A percentile compares a stretch with the other conserved stretches of the same genome.
phyloP scores from a whole-genome alignment of 805 yeast genomes.

The Tetrapisispora namnaoensis region DNA sequence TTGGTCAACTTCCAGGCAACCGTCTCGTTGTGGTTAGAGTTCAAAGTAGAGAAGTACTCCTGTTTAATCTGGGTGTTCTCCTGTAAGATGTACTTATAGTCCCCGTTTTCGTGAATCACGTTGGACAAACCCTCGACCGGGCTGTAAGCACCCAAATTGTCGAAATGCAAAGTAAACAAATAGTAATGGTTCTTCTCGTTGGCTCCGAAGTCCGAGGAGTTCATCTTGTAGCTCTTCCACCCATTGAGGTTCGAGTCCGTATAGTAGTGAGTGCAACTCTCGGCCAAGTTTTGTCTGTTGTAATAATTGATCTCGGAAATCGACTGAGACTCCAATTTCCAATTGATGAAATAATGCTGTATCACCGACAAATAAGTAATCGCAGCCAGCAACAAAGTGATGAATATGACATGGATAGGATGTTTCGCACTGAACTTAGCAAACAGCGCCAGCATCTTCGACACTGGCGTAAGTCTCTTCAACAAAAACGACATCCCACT shows the following conservation, averaged over 20 bases:
- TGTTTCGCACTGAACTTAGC: slow-evolving; percentile 55
- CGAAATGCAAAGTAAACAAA: slow-evolving; percentile 22
- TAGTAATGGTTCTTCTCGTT: slow-evolving; percentile 22
- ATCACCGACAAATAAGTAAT: slow-evolving; percentile 68
- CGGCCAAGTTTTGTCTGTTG: slow-evolving; percentile 13
- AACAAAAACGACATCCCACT: slow-evolving; percentile 21
- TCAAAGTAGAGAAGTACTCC: slow-evolving; percentile 1
- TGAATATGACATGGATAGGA: slow-evolving; percentile 79
- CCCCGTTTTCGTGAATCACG: slow-evolving; percentile 18
- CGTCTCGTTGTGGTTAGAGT: neutral
- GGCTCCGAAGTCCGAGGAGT: slow-evolving; percentile 14
- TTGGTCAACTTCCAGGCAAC: slow-evolving; percentile 47
- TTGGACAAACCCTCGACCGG: slow-evolving; percentile 23
- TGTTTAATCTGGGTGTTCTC: slow-evolving; percentile 9
- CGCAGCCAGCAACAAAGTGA: slow-evolving; percentile 66
- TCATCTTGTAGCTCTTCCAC: slow-evolving; percentile 1
- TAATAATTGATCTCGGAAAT: slow-evolving; percentile 10
- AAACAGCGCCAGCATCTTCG: slow-evolving; percentile 36
- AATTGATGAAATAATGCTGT: slow-evolving; percentile 48
- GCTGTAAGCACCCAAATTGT: slow-evolving; percentile 5
- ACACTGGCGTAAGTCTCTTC: slow-evolving; percentile 22
- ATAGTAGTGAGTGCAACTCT: slow-evolving; percentile 23
- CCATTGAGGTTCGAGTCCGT: slow-evolving; percentile 10
- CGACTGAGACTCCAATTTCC: slow-evolving; percentile 23
- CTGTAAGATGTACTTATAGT: slow-evolving; percentile 19